Evolutionary conservation across 768 basidiomycete species (phyloP).

Genomic region (Cyclocybe cylindracea): DNA sequence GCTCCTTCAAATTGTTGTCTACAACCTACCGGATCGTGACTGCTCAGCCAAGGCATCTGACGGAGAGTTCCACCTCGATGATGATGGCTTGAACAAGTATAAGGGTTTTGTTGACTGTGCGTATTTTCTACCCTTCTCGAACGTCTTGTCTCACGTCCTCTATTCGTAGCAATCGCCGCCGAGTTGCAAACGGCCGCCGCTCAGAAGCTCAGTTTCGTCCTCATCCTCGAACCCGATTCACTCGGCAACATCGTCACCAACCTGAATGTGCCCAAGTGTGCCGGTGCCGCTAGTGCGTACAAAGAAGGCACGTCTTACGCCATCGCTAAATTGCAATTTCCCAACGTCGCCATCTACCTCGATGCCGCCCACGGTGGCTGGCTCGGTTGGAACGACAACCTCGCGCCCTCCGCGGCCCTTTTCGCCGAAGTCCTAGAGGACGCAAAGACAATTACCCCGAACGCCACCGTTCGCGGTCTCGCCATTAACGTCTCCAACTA

Average conservation of each 20-base stretch:
- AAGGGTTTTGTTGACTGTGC: constrained; percentile 28
- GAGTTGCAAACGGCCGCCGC: constrained; percentile 17
- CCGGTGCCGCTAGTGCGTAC: constrained; percentile 28
- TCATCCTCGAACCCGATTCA: constrained; percentile 32
- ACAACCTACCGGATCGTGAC: constrained; percentile 64
- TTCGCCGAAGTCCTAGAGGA: constrained; percentile 27
- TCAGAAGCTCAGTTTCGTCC: constrained; percentile 24
- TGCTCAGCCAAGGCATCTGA: constrained; percentile 63
- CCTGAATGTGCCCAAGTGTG: constrained; percentile 27
- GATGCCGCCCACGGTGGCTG: constrained; percentile 36
- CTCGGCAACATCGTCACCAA: constrained; percentile 33
- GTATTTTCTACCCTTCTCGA: not conserved
- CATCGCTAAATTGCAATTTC: constrained; percentile 24
- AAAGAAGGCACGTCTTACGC: constrained; percentile 25
- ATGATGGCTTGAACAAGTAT: constrained; percentile 30
- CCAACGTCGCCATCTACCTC: constrained; percentile 28
- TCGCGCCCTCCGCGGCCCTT: constrained; percentile 27
- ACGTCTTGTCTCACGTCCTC: not conserved
- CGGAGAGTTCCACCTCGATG: constrained; percentile 30
- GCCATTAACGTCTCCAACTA: constrained; percentile 35
- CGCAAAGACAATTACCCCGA: constrained; percentile 24
- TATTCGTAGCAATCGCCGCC: constrained; percentile 9
- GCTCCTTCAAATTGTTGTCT: constrained; percentile 48
- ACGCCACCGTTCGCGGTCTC: constrained; percentile 30
- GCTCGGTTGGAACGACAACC: constrained; percentile 33